A percentile compares a stretch with the other conserved stretches of the same genome.
Evolutionary conservation across 345 rosid species (phyloP).

Genomic region (Kandelia obovata): DNA sequence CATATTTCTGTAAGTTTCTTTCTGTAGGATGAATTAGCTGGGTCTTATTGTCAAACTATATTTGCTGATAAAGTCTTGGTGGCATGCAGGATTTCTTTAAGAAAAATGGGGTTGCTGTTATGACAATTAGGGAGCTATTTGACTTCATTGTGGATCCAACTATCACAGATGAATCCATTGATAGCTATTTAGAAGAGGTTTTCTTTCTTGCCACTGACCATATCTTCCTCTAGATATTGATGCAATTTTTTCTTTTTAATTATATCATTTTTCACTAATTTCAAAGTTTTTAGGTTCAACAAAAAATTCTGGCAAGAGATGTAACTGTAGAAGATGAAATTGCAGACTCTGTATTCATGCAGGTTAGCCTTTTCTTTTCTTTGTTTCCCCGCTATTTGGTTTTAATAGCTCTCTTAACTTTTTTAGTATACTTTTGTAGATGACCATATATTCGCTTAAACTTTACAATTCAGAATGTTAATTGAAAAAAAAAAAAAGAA

Average conservation of each 20-base stretch:
- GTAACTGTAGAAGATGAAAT: conserved; percentile 81
- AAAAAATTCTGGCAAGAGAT: conserved; percentile 58
- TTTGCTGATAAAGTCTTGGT: background rate
- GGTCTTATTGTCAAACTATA: conserved; percentile 3
- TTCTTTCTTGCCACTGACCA: background rate
- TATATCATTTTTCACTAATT: background rate
- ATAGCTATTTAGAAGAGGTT: conserved; percentile 88
- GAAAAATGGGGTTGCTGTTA: conserved; percentile 90
- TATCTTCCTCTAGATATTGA: background rate
- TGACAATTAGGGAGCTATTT: conserved; percentile 87
- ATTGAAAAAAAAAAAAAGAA: background rate
- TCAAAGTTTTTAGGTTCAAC: conserved; percentile 54
- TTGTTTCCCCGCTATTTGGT: background rate
- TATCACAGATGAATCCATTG: conserved; percentile 72
- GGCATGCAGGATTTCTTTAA: conserved; percentile 70
- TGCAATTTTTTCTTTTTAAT: background rate
- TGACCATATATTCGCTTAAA: too few relatives aligned
- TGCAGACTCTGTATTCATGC: conserved; percentile 83
- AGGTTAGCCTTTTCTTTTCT: conserved; percentile 45
- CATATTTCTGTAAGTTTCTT: conserved; percentile 78
- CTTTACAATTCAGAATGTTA: too few relatives aligned
- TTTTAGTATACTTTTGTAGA: too few relatives aligned
- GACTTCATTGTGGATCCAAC: conserved; percentile 91
- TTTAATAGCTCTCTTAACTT: background rate
- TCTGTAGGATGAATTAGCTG: background rate